Base-by-base conservation (phyloP, 495 filamentous ascomycete species). In the Talaromyces adpressus region DNA sequence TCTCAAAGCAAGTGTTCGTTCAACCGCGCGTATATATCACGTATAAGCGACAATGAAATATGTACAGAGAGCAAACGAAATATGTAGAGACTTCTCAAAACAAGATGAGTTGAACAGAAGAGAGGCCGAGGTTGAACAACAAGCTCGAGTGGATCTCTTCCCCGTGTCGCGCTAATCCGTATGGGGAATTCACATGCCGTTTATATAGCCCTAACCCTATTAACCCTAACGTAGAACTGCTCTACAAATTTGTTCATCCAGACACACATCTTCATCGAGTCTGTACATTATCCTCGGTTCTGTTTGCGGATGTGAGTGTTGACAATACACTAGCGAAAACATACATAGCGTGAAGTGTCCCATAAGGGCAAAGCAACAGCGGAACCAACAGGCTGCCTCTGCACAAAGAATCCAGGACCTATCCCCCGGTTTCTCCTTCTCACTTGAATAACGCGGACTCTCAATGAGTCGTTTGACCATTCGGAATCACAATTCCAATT, bases 111-210 rank as follows among this genome's bases (percentile, higher is more conserved):
- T 14, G 22, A 56, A 27, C 23, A 56, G 20, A 53, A 22, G 12
- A 56, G 6, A 56, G 52, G 30, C 56, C 56, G 56, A 58, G 56
- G 56, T 22, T 58, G 56, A 18, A 54, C 20, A 29, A 25, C 56
- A 30, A 58, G 56, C 56, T 58, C 30, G 56, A 36, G 56, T 58
- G 56, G 56, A 29, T 54, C 51, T n/a, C 4, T 29, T 54, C 25
- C 56, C 30, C 16, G 30, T 36, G 30, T 32, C 29, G 29, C 56
- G 56, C 56, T 58, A 58, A 58, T 16, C 14, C 30, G 6, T 6
- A 4, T 18, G 12, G 14, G n/a, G 56, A 30, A 58, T 14, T 58
- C 56, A 58, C 56, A 36, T 58, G 56, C 9, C 9, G 56, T 22
- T 1, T 1, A 1, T 23, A 57, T 6, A 23, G 53, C n/a, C 53